Base-by-base conservation (phyloP, 2,329 filamentous ascomycete genomes). In the Fusarium neocosmosporiellum region DNA sequence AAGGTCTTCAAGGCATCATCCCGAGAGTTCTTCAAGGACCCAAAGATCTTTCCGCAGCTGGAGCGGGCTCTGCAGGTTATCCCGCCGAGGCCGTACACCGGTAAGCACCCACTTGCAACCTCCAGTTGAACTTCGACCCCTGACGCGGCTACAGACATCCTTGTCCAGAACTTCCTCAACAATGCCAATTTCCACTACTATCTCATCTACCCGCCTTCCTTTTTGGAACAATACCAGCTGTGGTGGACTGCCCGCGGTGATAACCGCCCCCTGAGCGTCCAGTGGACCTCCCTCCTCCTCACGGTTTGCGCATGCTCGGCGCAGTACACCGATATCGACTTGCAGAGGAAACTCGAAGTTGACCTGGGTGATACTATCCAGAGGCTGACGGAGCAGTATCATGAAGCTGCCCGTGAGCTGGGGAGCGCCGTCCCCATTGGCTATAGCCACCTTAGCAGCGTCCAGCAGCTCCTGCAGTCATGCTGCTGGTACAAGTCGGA, bases 171-270 rank as follows among this genome's bases (percentile, higher is more conserved):
- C 70, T 84, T 83, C 60, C 72, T 84, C 16, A 75, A 77, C 57
- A 77, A 79, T 43, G 81, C 80, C 68, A 84, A 84, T 66, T 83
- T 77, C 58, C 81, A 83, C 66, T 81, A 82, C 75, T 83, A 83
- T 65, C 80, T 83, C 57, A 71, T 83, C 33, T 82, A 84, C 61
- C 80, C 82, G 0, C 69, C 78, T 0, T 73, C 75, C 7, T 83
- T 84, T 37, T 37, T 82, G 14, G 77, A 80, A 37, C 80, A 83
- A 27, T 83, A 84, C 48, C 73, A 78, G 36, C 65, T 71, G 16
- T 84, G 82, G 82, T 84, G 82, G 80, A 59, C 66, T 18, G 67
- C 73, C 24, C 77, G 80, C 36, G 71, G 75, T 43, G 76, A 77
- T 13, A 71, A 75, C 33, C 72, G 72, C 22, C 80, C 80, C n/a